phyloP scores from a whole-genome alignment of 345 rosid genomes.

The Dovyalis caffra region DNA sequence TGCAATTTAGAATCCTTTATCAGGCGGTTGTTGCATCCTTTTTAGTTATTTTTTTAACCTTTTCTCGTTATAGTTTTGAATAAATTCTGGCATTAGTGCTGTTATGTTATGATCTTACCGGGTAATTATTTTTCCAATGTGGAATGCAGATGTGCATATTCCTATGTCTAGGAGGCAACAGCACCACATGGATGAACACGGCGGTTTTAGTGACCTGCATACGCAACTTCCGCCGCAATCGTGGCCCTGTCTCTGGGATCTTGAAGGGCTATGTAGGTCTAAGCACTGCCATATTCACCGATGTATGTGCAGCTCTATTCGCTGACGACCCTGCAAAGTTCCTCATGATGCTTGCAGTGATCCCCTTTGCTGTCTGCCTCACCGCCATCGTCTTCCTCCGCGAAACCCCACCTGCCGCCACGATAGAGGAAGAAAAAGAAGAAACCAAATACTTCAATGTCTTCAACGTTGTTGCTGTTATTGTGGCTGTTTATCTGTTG shows the following conservation, averaged over 20 bases:
- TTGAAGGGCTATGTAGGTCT: constrained; percentile 88
- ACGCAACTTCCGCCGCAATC: constrained; percentile 77
- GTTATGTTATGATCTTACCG: background rate
- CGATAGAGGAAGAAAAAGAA: constrained; percentile 49
- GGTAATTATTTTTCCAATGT: background rate
- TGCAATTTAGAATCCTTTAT: no score
- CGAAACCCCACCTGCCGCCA: constrained; percentile 56
- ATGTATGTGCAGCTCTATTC: constrained; percentile 77
- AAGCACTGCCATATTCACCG: constrained; percentile 94
- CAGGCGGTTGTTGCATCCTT: background rate
- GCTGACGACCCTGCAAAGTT: constrained; percentile 57
- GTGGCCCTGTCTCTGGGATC: constrained; percentile 92
- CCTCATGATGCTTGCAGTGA: constrained; percentile 61
- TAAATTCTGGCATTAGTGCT: no score
- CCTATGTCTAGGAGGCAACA: constrained; percentile 93
- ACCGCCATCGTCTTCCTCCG: constrained; percentile 78
- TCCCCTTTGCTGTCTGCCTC: constrained; percentile 80
- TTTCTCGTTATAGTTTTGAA: no score
- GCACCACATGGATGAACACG: constrained; percentile 99
- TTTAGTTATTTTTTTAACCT: no score
- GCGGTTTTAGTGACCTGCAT: constrained; percentile 87
- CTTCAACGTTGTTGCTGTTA: constrained; percentile 62
- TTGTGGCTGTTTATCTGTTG: constrained; percentile 71
- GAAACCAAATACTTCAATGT: constrained; percentile 61
- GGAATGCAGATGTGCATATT: constrained; percentile 64